Evolutionary conservation across 2,329 filamentous ascomycete genomes (phyloP).

Genomic region (Sporothrix luriei): DNA sequence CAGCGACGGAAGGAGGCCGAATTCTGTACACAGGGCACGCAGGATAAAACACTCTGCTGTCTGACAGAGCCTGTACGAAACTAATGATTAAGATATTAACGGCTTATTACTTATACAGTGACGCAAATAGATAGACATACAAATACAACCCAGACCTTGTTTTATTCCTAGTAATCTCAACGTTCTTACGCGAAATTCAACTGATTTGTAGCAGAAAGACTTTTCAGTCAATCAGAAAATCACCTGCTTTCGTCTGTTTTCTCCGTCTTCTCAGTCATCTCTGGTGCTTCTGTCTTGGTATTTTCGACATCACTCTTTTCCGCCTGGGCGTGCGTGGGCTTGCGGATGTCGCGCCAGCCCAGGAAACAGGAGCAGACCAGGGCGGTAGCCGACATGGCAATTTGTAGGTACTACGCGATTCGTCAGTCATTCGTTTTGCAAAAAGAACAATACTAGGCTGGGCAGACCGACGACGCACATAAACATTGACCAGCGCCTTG

Average conservation of each 20-base stretch:
- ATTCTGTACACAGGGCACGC: neutral
- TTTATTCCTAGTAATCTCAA: neutral
- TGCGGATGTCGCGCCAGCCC: conserved; percentile 32
- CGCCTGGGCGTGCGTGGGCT: neutral
- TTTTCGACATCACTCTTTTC: neutral
- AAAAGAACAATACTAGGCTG: neutral
- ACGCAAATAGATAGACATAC: conserved; percentile 9
- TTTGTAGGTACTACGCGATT: conserved; percentile 30
- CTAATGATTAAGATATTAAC: conserved; percentile 17
- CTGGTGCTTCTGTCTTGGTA: neutral
- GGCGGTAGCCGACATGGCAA: conserved; percentile 24
- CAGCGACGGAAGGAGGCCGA: neutral
- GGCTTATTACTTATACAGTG: conserved; percentile 5
- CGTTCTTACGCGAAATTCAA: neutral
- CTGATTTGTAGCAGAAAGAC: neutral
- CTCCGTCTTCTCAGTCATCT: neutral
- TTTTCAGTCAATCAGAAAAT: neutral
- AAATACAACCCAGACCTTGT: neutral
- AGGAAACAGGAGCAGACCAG: conserved; percentile 30
- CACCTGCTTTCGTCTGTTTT: neutral
- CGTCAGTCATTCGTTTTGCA: neutral
- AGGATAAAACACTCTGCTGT: neutral
- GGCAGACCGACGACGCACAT: conserved; percentile 15
- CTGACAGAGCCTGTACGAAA: too few species aligned
- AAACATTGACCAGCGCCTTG: conserved; percentile 27